phyloP scores from a whole-genome alignment of 2,329 filamentous ascomycete genomes.

The Ophiostoma novo-ulmi region DNA sequence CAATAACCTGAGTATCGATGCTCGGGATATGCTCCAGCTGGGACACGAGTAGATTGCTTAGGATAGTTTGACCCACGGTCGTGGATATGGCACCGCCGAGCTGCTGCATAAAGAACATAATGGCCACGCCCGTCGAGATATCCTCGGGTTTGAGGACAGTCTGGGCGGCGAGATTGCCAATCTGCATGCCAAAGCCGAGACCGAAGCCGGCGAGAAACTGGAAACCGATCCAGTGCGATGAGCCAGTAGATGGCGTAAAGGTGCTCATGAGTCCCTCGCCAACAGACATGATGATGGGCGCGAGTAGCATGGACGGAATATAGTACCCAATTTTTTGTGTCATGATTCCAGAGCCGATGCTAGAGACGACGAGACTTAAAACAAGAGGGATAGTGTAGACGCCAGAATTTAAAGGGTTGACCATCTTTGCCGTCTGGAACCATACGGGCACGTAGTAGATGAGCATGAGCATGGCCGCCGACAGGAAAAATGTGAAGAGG shows the following conservation, averaged over 20 bases:
- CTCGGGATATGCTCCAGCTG: constrained; percentile 9
- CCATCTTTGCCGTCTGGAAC: constrained; percentile 43
- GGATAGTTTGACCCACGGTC: constrained; percentile 24
- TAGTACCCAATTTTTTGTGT: constrained; percentile 39
- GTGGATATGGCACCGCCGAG: constrained; percentile 25
- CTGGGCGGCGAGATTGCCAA: constrained; percentile 44
- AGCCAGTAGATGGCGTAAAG: constrained; percentile 28
- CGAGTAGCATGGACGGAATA: constrained; percentile 25
- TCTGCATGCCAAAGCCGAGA: constrained; percentile 42
- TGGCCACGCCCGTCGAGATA: constrained; percentile 39
- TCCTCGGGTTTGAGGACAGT: constrained; percentile 41
- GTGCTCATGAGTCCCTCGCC: constrained; percentile 44
- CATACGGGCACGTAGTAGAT: constrained; percentile 33
- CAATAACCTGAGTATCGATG: not conserved
- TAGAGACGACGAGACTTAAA: constrained; percentile 37
- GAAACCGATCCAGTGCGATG: constrained; percentile 34
- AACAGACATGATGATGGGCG: constrained; percentile 24
- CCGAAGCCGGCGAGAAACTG: constrained; percentile 44
- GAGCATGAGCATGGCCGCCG: constrained; percentile 14
- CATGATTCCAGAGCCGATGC: constrained; percentile 36
- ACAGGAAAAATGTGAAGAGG: constrained; percentile 8
- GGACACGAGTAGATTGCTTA: constrained; percentile 23
- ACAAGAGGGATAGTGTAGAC: constrained; percentile 40
- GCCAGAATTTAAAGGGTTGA: constrained; percentile 38
- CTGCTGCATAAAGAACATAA: constrained; percentile 40